Evolutionary conservation across 495 filamentous ascomycete genomes (phyloP).

Genomic region (Beverwykella pulmonaria): DNA sequence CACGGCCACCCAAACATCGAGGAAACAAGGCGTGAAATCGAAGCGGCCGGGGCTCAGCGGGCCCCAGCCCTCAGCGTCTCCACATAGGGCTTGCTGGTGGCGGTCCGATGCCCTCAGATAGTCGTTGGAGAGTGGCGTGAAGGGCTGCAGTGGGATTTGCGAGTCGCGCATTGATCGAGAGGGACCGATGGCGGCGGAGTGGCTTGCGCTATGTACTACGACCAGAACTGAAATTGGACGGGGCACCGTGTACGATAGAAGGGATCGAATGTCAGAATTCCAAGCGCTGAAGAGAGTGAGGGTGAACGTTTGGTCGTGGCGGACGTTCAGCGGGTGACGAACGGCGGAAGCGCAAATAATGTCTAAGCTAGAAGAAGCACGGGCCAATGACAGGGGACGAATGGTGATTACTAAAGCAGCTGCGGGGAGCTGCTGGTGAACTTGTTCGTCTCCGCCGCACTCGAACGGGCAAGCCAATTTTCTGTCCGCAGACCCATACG

Average conservation of each 20-base stretch:
- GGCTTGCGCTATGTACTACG: background rate
- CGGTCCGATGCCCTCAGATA: constrained; percentile 42
- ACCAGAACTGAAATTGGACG: background rate
- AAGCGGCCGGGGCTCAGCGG: constrained; percentile 80
- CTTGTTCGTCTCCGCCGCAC: too few species aligned
- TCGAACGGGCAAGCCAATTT: too few species aligned
- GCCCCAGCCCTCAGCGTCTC: constrained; percentile 91
- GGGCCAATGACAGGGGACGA: background rate
- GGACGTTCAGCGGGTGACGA: background rate
- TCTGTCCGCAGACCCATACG: too few species aligned
- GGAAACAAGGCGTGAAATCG: constrained; percentile 95
- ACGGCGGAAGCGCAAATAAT: background rate
- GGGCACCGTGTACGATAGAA: background rate
- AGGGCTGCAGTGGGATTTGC: constrained; percentile 32
- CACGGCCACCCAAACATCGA: constrained; percentile 78
- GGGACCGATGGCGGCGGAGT: background rate
- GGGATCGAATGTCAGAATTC: background rate
- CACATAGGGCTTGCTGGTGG: constrained; percentile 69
- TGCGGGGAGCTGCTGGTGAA: too few species aligned
- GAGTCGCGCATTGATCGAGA: constrained; percentile 30
- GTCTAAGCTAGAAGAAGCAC: background rate
- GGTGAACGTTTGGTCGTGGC: background rate
- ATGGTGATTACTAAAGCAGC: background rate
- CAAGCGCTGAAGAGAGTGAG: background rate
- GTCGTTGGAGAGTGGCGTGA: constrained; percentile 25